phyloP scores from a whole-genome alignment of 2,329 filamentous ascomycete genomes.

The Penicillium sp. region DNA sequence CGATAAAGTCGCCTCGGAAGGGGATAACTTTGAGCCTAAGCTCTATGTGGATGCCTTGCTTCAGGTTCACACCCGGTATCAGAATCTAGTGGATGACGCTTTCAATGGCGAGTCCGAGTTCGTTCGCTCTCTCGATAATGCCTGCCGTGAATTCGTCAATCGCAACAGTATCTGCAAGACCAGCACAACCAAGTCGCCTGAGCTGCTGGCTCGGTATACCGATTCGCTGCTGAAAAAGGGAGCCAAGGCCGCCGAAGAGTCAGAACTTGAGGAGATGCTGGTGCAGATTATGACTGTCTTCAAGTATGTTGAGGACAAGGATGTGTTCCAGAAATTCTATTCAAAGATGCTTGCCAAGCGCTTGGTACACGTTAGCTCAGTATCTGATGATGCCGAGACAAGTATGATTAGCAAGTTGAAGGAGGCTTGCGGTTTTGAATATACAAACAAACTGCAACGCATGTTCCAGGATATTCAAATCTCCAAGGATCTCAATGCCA shows the following conservation, averaged over 20 bases:
- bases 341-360: slow-evolving; percentile 93
- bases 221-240: slow-evolving; percentile 87
- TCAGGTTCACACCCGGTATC: slow-evolving; percentile 90
- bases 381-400: slow-evolving; percentile 93
- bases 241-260: slow-evolving; percentile 85
- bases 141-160: slow-evolving; percentile 96
- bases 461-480: slow-evolving; percentile 99
- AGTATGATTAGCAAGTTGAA: slow-evolving; percentile 99
- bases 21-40: slow-evolving; percentile 89
- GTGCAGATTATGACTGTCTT: slow-evolving; percentile 98
- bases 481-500: slow-evolving; percentile 89
- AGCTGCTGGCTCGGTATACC: slow-evolving; percentile 90
- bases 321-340: slow-evolving; percentile 99
- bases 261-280: slow-evolving; percentile 81
- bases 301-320: slow-evolving; percentile 99
- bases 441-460: slow-evolving; percentile 97
- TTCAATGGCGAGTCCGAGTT: slow-evolving; percentile 97
- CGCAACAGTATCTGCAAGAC: slow-evolving; percentile 93
- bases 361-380: slow-evolving; percentile 88
- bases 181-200: slow-evolving; percentile 87
- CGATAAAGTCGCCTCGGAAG: slow-evolving; percentile 80
- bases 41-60: slow-evolving; percentile 92
- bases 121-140: slow-evolving; percentile 90
- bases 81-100: slow-evolving; percentile 80
- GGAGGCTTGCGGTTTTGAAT: slow-evolving; percentile 96